Conservation (phyloP, 2,329 filamentous ascomycete genomes). For the Microcyclospora pomicola region DNA sequence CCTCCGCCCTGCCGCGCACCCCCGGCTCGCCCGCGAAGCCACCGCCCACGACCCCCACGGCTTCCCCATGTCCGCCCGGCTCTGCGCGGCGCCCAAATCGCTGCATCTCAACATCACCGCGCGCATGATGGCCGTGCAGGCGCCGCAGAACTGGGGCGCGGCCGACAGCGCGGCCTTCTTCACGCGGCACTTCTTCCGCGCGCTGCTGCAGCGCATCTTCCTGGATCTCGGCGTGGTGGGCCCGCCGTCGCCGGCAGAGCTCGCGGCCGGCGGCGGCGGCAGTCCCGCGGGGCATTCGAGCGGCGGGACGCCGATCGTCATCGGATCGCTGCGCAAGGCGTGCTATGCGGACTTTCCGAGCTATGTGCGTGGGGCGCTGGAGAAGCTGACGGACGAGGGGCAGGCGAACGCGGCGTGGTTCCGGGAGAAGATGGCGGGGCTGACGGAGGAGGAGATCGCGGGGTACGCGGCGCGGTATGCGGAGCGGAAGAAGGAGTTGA, state of each 20-base stretch:
- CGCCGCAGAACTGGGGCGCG: constrained; percentile 78
- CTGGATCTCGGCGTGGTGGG: constrained; percentile 67
- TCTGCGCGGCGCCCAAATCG: constrained; percentile 37
- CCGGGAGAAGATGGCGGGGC: constrained; percentile 46
- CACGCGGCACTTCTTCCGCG: constrained; percentile 81
- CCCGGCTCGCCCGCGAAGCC: constrained; percentile 39
- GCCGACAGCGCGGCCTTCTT: constrained; percentile 79
- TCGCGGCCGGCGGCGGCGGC: constrained; percentile 14
- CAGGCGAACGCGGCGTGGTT: constrained; percentile 36
- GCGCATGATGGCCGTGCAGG: constrained; percentile 95
- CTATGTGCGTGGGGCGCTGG: constrained; percentile 69
- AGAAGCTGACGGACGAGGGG: constrained; percentile 51
- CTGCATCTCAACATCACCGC: constrained; percentile 89
- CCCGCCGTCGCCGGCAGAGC: constrained; percentile 29
- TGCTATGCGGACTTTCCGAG: constrained; percentile 61
- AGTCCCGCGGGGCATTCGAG: constrained; percentile 23
- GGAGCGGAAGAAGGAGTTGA: constrained; percentile 63
- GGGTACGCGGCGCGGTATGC: constrained; percentile 53
- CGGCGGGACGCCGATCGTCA: constrained; percentile 58
- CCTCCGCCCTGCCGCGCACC: constrained; percentile 47
- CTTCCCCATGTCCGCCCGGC: constrained; percentile 74
- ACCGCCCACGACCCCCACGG: constrained; percentile 68
- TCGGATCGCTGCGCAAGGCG: constrained; percentile 68
- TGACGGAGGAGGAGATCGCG: constrained; percentile 64
- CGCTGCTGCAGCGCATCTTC: constrained; percentile 82